phyloP scores from a whole-genome alignment of 2,329 filamentous ascomycete genomes.

The Ceratocystiopsis sp. region DNA sequence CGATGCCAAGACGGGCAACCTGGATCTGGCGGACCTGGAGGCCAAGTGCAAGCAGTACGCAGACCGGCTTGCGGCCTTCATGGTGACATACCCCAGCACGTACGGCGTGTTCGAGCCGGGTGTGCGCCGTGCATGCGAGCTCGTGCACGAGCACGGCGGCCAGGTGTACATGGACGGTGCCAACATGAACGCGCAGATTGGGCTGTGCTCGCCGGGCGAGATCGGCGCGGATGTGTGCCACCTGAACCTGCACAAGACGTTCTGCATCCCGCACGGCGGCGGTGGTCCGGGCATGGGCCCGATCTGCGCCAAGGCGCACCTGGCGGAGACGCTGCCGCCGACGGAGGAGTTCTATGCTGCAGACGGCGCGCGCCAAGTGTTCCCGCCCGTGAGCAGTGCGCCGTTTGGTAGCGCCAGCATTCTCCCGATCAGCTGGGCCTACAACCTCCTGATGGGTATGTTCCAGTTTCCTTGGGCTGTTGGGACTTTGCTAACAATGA shows the following conservation, averaged over 20 bases:
- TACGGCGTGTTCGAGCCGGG: slow-evolving; percentile 89
- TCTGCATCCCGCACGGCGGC: slow-evolving; percentile 93
- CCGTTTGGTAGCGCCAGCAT: slow-evolving; percentile 82
- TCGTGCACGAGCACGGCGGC: slow-evolving; percentile 76
- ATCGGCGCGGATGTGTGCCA: slow-evolving; percentile 96
- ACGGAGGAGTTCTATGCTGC: slow-evolving; percentile 10
- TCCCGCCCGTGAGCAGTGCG: slow-evolving; percentile 55
- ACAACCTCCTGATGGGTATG: slow-evolving; percentile 83
- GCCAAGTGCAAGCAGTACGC: slow-evolving; percentile 79
- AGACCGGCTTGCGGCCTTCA: slow-evolving; percentile 76
- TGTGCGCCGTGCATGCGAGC: slow-evolving; percentile 67
- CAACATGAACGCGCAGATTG: slow-evolving; percentile 98
- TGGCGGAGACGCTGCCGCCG: slow-evolving; percentile 54
- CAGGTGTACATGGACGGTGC: slow-evolving; percentile 98
- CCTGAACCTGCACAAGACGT: slow-evolving; percentile 95
- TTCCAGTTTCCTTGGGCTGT: background rate
- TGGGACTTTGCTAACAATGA: slow-evolving; percentile 5
- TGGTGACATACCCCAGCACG: slow-evolving; percentile 93
- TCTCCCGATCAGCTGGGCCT: slow-evolving; percentile 85
- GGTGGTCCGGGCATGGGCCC: slow-evolving; percentile 88
- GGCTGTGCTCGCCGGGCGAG: slow-evolving; percentile 82
- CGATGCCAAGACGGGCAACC: slow-evolving; percentile 69
- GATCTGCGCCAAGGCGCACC: slow-evolving; percentile 75
- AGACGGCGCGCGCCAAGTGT: slow-evolving; percentile 7
- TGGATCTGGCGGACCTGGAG: slow-evolving; percentile 73